Percentiles rank a stretch among this genome's conserved stretches.
phyloP scores from a whole-genome alignment of 129 eudicot genomes.

The Pittosporum tobira region DNA sequence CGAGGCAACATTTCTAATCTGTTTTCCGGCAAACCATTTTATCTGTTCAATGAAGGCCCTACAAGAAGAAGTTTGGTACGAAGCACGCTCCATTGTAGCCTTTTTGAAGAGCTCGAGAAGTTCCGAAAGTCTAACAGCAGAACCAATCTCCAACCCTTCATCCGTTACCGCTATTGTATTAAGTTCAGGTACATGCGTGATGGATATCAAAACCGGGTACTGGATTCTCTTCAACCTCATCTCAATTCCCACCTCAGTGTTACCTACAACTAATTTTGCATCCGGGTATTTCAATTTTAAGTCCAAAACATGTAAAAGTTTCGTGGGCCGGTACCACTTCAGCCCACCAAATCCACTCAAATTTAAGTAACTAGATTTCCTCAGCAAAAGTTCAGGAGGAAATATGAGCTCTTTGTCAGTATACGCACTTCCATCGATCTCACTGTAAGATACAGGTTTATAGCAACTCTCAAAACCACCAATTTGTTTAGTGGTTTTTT shows the following conservation, averaged over 20 bases:
- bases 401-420: constrained; percentile 79
- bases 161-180: constrained; percentile 44
- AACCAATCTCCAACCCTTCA: constrained; percentile 90
- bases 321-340: constrained; percentile 77
- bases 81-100: constrained; percentile 33
- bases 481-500: constrained; percentile 19
- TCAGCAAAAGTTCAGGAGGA: constrained; percentile 76
- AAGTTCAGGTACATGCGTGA: constrained; percentile 71
- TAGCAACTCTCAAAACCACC: constrained; percentile 10
- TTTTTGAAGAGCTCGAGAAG: constrained; percentile 38
- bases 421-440: constrained; percentile 70
- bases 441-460: constrained; percentile 56
- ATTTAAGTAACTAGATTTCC: constrained; percentile 42
- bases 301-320: constrained; percentile 58
- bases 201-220: constrained; percentile 67
- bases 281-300: constrained; percentile 66
- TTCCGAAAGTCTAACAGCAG: constrained; percentile 71
- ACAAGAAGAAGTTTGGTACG: constrained; percentile 63
- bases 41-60: constrained; percentile 66
- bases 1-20: constrained; percentile 89
- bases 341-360: constrained; percentile 66
- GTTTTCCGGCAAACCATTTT: constrained; percentile 98
- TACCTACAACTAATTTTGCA: constrained; percentile 84
- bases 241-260: constrained; percentile 90
- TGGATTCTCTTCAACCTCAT: constrained; percentile 70